These are phyloP conservation scores for Eutrema yunnanense DNA, from an alignment of 345 rosid genomes.

Conservation along the genomic window DNA sequence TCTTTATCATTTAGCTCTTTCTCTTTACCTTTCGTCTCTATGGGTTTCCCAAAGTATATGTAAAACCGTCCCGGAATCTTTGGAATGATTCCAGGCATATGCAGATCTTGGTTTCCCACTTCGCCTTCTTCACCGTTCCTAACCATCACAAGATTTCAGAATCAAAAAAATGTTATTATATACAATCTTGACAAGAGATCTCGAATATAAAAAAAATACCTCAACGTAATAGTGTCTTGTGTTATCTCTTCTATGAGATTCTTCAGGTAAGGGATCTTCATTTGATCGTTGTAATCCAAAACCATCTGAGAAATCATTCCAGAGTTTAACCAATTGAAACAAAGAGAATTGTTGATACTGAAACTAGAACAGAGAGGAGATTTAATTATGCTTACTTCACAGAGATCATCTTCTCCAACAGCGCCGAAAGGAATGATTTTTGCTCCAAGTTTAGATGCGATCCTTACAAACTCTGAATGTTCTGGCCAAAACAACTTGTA, in stretches of 20 bases:
- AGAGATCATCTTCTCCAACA: slow-evolving; percentile 80
- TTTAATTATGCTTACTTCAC: slow-evolving; percentile 38
- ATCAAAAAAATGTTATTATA: background rate
- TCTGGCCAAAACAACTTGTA: slow-evolving; percentile 74
- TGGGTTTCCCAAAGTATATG: slow-evolving; percentile 62
- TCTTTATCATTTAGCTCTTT: slow-evolving; percentile 41
- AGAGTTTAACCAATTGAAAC: too few species aligned
- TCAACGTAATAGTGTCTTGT: slow-evolving; percentile 27
- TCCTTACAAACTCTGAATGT: slow-evolving; percentile 62
- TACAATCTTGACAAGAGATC: background rate
- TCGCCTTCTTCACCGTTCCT: slow-evolving; percentile 37
- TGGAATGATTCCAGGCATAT: slow-evolving; percentile 50
- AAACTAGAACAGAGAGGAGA: background rate
- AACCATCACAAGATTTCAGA: background rate
- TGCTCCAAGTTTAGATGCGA: slow-evolving; percentile 71
- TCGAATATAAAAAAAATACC: slow-evolving; percentile 30
- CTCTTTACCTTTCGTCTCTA: slow-evolving; percentile 56
- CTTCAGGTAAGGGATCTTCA: slow-evolving; percentile 54
- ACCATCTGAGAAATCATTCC: slow-evolving; percentile 28
- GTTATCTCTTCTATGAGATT: slow-evolving; percentile 35
- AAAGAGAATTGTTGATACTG: background rate
- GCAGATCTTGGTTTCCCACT: slow-evolving; percentile 49
- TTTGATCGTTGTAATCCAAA: slow-evolving; percentile 61
- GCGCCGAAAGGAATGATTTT: slow-evolving; percentile 65
- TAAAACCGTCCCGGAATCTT: slow-evolving; percentile 72